Conservation (phyloP, 192 early-diverging fungal genomes). For the Funneliformis geosporum region DNA sequence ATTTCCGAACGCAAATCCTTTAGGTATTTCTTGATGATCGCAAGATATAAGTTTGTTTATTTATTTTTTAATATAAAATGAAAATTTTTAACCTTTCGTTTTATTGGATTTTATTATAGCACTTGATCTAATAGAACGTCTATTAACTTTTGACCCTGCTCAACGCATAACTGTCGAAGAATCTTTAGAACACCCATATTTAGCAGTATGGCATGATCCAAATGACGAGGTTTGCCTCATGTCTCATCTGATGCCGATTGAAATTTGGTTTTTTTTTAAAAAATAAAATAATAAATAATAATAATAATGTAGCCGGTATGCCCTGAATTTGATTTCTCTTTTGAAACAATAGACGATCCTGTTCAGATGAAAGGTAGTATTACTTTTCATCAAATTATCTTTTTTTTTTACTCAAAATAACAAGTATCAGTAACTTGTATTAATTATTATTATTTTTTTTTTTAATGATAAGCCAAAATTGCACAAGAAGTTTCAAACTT, state of each 20-base stretch:
- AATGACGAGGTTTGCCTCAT: slow-evolving; percentile 42
- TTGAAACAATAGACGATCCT: slow-evolving; percentile 25
- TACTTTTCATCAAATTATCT: neutral
- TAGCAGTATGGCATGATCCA: slow-evolving; percentile 58
- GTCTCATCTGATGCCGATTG: neutral
- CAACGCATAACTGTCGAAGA: slow-evolving; percentile 85
- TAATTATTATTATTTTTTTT: neutral
- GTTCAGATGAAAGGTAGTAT: neutral
- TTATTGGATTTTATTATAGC: slow-evolving; percentile 42
- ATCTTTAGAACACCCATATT: slow-evolving; percentile 83
- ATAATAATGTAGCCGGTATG: slow-evolving; percentile 9
- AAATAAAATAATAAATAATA: neutral
- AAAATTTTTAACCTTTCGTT: neutral
- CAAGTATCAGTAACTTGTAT: neutral
- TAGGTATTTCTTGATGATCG: slow-evolving; percentile 61
- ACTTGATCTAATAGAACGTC: slow-evolving; percentile 76
- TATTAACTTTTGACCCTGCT: slow-evolving; percentile 79
- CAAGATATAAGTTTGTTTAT: neutral
- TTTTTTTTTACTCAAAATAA: neutral
- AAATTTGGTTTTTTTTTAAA: neutral
- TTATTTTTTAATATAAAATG: neutral
- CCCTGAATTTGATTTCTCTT: slow-evolving; percentile 29
- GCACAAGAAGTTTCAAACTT: slow-evolving; percentile 29
- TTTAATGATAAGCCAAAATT: neutral
- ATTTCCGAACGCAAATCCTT: slow-evolving; percentile 80